Conservation (phyloP, 2,329 filamentous ascomycete genomes). For the Penicillium sp. region DNA sequence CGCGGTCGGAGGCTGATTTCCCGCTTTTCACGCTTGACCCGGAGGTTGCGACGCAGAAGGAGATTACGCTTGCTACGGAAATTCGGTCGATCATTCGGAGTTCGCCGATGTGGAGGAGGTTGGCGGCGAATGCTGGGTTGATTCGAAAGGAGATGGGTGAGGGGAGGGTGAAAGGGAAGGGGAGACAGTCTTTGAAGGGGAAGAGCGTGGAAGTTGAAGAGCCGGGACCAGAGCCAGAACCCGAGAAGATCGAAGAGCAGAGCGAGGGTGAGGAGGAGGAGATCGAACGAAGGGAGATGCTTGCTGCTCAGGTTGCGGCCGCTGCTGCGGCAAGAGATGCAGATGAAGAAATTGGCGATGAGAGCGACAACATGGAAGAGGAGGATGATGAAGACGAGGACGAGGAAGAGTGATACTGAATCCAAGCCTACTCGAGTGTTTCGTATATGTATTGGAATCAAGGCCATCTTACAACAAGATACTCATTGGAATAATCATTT, state of each 20-base stretch:
- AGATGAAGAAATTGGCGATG: slow-evolving; percentile 24
- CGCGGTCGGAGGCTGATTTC: slow-evolving; percentile 19
- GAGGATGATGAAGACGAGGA: slow-evolving; percentile 26
- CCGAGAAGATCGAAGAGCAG: slow-evolving; percentile 22
- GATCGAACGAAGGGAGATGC: slow-evolving; percentile 32
- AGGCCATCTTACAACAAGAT: neutral
- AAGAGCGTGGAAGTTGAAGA: slow-evolving; percentile 19
- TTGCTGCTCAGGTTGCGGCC: slow-evolving; percentile 30
- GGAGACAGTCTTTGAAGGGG: slow-evolving; percentile 18
- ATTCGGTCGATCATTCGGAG: slow-evolving; percentile 36
- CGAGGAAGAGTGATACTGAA: neutral
- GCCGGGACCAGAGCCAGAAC: slow-evolving; percentile 10
- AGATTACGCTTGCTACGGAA: slow-evolving; percentile 37
- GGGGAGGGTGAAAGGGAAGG: slow-evolving; percentile 3
- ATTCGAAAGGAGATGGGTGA: slow-evolving; percentile 4
- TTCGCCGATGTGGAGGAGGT: slow-evolving; percentile 29
- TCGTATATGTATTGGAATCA: neutral
- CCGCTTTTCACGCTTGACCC: slow-evolving; percentile 29
- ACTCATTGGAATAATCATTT: slow-evolving; percentile 5
- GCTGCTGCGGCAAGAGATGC: slow-evolving; percentile 26
- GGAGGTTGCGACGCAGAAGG: slow-evolving; percentile 19
- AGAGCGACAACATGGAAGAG: slow-evolving; percentile 17
- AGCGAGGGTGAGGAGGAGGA: slow-evolving; percentile 36
- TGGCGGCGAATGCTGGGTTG: slow-evolving; percentile 6
- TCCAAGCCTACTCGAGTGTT: neutral